phyloP scores from a whole-genome alignment of 108 stramenopile species.

The Skeletonema tropicum region DNA sequence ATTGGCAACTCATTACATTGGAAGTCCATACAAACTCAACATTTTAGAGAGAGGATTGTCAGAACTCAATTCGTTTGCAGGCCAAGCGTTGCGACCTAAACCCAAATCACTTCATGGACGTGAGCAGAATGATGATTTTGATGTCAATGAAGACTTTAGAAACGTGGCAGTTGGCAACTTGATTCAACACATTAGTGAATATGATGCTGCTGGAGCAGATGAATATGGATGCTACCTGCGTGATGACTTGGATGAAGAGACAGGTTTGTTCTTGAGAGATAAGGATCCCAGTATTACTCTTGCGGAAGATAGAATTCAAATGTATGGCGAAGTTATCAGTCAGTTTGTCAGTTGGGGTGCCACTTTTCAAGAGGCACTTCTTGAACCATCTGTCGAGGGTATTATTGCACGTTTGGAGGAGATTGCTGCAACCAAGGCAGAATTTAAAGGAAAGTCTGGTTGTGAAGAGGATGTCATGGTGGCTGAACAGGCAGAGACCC shows the following conservation, averaged over 20 bases:
- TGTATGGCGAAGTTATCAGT: slow-evolving; percentile 52
- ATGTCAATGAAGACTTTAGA: slow-evolving; percentile 62
- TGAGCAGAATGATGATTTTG: slow-evolving; percentile 35
- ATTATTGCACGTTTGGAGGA: slow-evolving; percentile 72
- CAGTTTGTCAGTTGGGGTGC: slow-evolving; percentile 71
- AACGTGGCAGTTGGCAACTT: slow-evolving; percentile 68
- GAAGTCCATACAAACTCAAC: slow-evolving; percentile 50
- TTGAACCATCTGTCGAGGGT: slow-evolving; percentile 65
- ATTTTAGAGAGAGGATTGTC: slow-evolving; percentile 66
- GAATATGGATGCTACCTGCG: slow-evolving; percentile 38
- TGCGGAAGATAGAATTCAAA: slow-evolving; percentile 40
- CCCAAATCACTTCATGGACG: slow-evolving; percentile 50
- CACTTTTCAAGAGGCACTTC: slow-evolving; percentile 66
- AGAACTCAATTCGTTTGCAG: slow-evolving; percentile 60
- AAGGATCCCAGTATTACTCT: slow-evolving; percentile 43
- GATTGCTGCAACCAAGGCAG: slow-evolving; percentile 35
- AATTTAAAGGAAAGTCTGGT: slow-evolving; percentile 47
- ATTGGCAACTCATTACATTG: slow-evolving; percentile 76
- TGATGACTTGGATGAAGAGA: slow-evolving; percentile 44
- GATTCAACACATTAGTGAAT: slow-evolving; percentile 65
- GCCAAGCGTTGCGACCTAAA: slow-evolving; percentile 55
- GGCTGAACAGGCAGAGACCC: slow-evolving; percentile 51
- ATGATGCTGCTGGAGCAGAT: slow-evolving; percentile 58
- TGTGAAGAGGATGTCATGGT: slow-evolving; percentile 60
- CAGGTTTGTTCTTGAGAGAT: slow-evolving; percentile 34